Evolutionary conservation across 352 stramenopile species (phyloP), one percentile per base, ranked within the genome.

Genomic region (Thraustotheca clavata): DNA sequence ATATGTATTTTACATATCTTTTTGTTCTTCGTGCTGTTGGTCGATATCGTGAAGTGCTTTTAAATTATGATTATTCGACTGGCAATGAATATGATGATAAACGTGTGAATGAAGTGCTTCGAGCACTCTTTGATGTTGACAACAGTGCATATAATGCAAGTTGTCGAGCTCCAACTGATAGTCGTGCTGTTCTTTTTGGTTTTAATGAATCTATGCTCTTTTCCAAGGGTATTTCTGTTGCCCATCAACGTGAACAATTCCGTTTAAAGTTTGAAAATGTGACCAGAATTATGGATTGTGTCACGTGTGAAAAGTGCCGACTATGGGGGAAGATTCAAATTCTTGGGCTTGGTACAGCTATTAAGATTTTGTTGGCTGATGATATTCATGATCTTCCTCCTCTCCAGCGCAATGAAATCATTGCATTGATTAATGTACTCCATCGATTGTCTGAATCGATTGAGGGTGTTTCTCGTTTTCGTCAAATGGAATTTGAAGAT

Each of bases 241-340:
- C 43, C 33, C 57, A 41, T 18, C 62, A 69, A 40, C 40, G 59
- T 20, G 26, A 67, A 26, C 81, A 92, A 60, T 93, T 95, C 67
- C 79, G 74, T 27, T 73, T 76, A 47, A 97, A 98, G 60, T 99
- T 99, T 76, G 90, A 98, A 63, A 99, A 99, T 75, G 92, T 99
- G 59, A 96, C 79, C 22, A 87, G 84, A 52, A 98, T 99, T 72
- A 95, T 99, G 76, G 96, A 99, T 77, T 99, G 97, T 73, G 96
- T 99, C 33, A 97, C 95, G 49, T 99, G 97, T 74, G 95, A 99
- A 66, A 98, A 98, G 72, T 99, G 97, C 75, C 96, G 96, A 9
- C 76, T 99, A 2, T 98, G 97, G 84, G 96, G 96, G 16, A 99
- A 99, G 76, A 77, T 99, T 55, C 90, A 98, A 66, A 97, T 97